Evolutionary conservation across 2,329 filamentous ascomycete species (phyloP).

Genomic region (Reticulascus tulasneorum): DNA sequence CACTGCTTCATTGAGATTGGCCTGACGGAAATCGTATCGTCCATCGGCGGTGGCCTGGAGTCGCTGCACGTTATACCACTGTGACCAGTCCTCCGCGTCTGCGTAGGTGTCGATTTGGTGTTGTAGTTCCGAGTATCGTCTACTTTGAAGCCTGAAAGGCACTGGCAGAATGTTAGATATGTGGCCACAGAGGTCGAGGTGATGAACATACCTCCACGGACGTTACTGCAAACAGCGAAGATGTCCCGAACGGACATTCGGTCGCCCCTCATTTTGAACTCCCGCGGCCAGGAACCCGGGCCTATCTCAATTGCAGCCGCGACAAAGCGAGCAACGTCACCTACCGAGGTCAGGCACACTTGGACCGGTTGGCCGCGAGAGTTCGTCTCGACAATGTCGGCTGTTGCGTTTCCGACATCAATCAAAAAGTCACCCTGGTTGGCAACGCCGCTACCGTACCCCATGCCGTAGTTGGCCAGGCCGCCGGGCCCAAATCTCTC

Average conservation of each 20-base stretch:
- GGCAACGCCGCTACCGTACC: constrained; percentile 47
- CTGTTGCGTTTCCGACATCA: constrained; percentile 53
- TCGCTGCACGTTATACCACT: constrained; percentile 53
- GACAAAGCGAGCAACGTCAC: constrained; percentile 68
- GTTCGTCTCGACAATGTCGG: constrained; percentile 57
- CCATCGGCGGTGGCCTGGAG: constrained; percentile 66
- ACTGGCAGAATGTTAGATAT: constrained; percentile 27
- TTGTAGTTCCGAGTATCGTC: constrained; percentile 36
- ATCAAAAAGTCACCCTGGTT: constrained; percentile 63
- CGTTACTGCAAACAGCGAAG: constrained; percentile 42
- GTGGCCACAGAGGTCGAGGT: neutral
- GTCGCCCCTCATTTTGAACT: constrained; percentile 68
- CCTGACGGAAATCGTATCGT: constrained; percentile 59
- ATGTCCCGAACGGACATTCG: constrained; percentile 58
- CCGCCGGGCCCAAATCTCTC: constrained; percentile 69
- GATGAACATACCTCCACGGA: constrained; percentile 42
- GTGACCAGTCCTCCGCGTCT: constrained; percentile 43
- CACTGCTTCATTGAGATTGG: constrained; percentile 55
- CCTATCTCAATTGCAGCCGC: constrained; percentile 64
- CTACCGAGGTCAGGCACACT: constrained; percentile 64
- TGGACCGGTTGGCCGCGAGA: constrained; percentile 44
- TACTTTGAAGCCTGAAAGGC: constrained; percentile 31
- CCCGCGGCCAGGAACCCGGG: constrained; percentile 58
- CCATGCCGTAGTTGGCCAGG: constrained; percentile 56
- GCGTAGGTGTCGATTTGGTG: constrained; percentile 37